Evolutionary conservation across 805 yeast species (phyloP), one percentile per base, ranked within the genome.

Genomic region (Saturnispora bothae): DNA sequence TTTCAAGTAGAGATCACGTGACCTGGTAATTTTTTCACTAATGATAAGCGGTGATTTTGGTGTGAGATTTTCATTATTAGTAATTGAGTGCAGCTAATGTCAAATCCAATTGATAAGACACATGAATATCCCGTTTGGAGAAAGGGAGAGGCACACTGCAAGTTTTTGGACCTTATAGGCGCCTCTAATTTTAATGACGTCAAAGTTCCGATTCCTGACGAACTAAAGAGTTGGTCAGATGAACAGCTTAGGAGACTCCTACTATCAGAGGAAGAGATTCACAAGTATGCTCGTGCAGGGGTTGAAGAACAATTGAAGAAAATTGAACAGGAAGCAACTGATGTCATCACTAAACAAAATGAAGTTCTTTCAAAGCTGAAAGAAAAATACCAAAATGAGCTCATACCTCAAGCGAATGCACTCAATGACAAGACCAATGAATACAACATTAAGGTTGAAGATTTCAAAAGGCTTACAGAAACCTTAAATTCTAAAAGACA

Each of bases 301-400:
- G 43, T 37, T 17, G 31, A 31, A 4, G 42, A 50, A 5, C 39
- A 43, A 4, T 48, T 50, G 27, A 38, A 30, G 1, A 46, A 46
- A 9, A 33, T 51, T 4, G 20, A 66, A 23, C 52, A 53, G 31
- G 61, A 57, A 23, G 49, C 69, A 17, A n/a, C 6, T 26, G 15
- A 26, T 7, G 12, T 26, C 5, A 26, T 26, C 6, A 68, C 66
- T 33, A 52, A 51, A 16, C 56, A 72, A 26, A 55, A 65, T 9
- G 48, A 44, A 8, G 62, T 55, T 27, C 63, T 73, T 1, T 51
- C 56, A 28, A 41, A 41, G 15, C 37, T 59, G 13, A 53, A 59
- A 33, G 33, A 34, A 1, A 34, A 41, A 13, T 40, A 61, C 17
- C 25, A 31, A 15, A 20, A 31, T 3, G 40, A 37, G 10, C 25